These are phyloP conservation scores for Chlamydomonas sp. DNA, from an alignment of 139 green algal genomes.

Conservation along the genomic window DNA sequence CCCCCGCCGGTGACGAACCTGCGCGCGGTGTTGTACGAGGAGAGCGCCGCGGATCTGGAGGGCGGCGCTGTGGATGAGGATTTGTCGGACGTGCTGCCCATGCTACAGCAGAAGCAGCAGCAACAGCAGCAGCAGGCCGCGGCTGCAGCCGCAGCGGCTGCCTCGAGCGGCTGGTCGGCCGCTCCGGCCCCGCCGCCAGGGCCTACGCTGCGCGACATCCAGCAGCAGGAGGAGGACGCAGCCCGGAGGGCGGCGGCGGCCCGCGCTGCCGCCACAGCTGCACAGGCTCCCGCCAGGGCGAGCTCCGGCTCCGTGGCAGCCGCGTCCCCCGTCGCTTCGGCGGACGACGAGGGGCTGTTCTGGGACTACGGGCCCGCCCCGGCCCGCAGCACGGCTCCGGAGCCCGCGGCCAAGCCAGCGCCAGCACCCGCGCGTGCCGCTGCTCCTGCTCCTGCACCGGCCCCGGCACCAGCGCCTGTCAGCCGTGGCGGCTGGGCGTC, in stretches of 20 bases:
- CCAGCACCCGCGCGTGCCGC: not conserved
- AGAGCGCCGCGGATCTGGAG: slow-evolving; percentile 63
- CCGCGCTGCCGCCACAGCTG: not conserved
- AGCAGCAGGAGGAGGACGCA: slow-evolving; percentile 37
- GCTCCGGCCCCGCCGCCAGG: not conserved
- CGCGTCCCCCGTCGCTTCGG: not conserved
- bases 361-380: slow-evolving; percentile 69
- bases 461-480: not conserved
- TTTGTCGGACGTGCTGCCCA: slow-evolving; percentile 46
- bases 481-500: slow-evolving; percentile 6
- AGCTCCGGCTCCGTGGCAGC: not conserved
- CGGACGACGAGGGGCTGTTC: slow-evolving; percentile 63
- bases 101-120: slow-evolving; percentile 5
- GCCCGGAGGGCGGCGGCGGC: not conserved
- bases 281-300: not conserved
- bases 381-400: not conserved
- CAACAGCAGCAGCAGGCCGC: not conserved
- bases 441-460: not conserved
- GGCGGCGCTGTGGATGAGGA: slow-evolving; percentile 61
- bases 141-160: not conserved
- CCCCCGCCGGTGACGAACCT: slow-evolving; percentile 31
- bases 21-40: slow-evolving; percentile 54
- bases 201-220: slow-evolving; percentile 45
- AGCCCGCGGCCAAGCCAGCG: not conserved
- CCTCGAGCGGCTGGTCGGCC: not conserved